A percentile compares a stretch with the other conserved stretches of the same genome.
These are phyloP conservation scores for Trichoderma orchidacearum DNA, from an alignment of 495 filamentous ascomycete genomes.

Conservation along the genomic window DNA sequence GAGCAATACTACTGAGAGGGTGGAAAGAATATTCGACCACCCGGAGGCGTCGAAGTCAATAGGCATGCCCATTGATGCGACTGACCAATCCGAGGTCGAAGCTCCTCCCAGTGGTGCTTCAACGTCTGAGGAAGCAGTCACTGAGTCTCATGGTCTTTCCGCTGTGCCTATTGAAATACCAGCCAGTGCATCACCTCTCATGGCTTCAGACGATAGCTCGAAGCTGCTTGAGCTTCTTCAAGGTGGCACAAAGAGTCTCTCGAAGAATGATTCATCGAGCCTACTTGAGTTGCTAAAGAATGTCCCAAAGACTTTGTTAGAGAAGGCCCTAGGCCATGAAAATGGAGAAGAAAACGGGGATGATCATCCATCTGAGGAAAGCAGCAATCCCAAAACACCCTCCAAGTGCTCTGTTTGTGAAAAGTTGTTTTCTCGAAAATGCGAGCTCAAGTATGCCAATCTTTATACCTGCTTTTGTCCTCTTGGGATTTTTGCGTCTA, in stretches of 20 bases:
- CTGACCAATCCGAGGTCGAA: too few species aligned
- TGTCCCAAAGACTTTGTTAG: neutral
- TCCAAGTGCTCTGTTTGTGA: constrained; percentile 34
- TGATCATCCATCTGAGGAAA: neutral
- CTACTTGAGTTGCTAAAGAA: neutral
- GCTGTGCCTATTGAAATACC: too few species aligned
- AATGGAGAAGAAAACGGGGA: neutral
- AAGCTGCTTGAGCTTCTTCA: neutral
- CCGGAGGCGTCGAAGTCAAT: too few species aligned
- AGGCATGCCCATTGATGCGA: too few species aligned
- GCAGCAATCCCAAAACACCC: neutral
- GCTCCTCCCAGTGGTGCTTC: too few species aligned
- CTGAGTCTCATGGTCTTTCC: too few species aligned
- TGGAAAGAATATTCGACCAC: too few species aligned
- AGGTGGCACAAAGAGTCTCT: neutral
- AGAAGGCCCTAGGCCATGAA: neutral
- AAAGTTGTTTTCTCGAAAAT: constrained; percentile 43
- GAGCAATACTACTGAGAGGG: too few species aligned
- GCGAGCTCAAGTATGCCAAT: constrained; percentile 54
- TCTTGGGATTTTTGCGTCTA: neutral
- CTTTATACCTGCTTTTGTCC: neutral
- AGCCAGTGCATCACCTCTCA: too few species aligned
- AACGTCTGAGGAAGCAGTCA: too few species aligned
- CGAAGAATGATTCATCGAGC: too few species aligned
- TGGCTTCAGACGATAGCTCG: too few species aligned